Percentiles rank a stretch among this genome's conserved stretches.
Conservation (phyloP, 495 filamentous ascomycete genomes). For the Cryomyces minteri region DNA sequence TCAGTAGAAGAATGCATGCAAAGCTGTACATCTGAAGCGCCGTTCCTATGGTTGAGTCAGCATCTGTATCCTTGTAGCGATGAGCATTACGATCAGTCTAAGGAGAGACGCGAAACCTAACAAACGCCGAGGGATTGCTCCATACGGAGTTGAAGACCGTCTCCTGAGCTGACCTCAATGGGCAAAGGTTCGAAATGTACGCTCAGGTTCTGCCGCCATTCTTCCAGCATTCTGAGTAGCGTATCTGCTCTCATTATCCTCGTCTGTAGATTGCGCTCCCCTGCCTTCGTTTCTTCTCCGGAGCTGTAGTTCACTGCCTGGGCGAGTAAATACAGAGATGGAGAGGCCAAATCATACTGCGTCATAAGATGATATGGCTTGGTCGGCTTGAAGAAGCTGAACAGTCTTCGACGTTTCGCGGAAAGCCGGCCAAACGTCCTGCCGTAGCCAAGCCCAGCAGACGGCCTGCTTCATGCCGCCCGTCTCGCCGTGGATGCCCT, state of each 20-base stretch:
- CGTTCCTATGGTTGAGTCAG: not conserved
- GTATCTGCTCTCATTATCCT: slow-evolving; percentile 10
- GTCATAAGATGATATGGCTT: slow-evolving; percentile 4
- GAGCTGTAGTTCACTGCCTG: slow-evolving; percentile 12
- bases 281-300: slow-evolving; percentile 7
- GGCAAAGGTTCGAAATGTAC: slow-evolving; percentile 13
- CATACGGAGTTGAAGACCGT: slow-evolving; percentile 11
- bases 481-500: slow-evolving; percentile 19
- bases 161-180: not conserved
- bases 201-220: slow-evolving; percentile 12
- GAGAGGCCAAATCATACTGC: slow-evolving; percentile 5
- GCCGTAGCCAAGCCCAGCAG: slow-evolving; percentile 23
- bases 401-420: slow-evolving; percentile 7
- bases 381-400: slow-evolving; percentile 8
- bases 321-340: too few relatives aligned
- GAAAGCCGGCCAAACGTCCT: slow-evolving; percentile 10
- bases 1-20: slow-evolving; percentile 10
- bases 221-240: slow-evolving; percentile 11
- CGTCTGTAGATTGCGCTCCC: slow-evolving; percentile 5
- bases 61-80: not conserved
- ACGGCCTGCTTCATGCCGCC: slow-evolving; percentile 18
- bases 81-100: not conserved
- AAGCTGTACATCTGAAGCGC: slow-evolving; percentile 10
- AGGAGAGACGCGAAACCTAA: not conserved
- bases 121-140: slow-evolving; percentile 13